A percentile compares a stretch with the other conserved stretches of the same genome.
Conservation (phyloP, 306 rosid species). For the Quercus bicolor region DNA sequence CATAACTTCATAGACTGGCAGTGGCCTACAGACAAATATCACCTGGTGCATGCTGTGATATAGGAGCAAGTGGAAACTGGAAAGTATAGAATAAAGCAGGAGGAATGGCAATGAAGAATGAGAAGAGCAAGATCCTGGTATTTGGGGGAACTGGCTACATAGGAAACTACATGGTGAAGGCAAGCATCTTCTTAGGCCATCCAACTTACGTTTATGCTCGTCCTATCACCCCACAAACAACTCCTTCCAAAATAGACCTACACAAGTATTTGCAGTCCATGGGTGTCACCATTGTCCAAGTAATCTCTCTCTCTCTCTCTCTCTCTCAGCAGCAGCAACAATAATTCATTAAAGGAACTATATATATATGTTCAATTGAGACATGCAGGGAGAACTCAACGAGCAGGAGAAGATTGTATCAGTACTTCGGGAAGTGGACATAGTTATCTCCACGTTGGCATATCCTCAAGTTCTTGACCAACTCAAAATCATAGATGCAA, state of each 20-base stretch:
- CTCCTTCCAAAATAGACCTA: constrained; percentile 17
- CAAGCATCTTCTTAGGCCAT: constrained; percentile 34
- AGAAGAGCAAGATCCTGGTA: constrained; percentile 21
- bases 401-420: constrained; percentile 28
- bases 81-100: neutral
- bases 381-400: constrained; percentile 21
- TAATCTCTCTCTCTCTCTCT: neutral
- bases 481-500: constrained; percentile 32
- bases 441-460: constrained; percentile 26
- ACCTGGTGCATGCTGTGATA: too few species aligned
- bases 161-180: constrained; percentile 38
- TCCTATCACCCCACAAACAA: constrained; percentile 10
- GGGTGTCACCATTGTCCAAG: constrained; percentile 30
- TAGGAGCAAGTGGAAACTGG: too few species aligned
- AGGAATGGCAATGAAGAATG: constrained; percentile 8
- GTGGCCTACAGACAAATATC: too few species aligned
- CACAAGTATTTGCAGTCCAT: constrained; percentile 21
- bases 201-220: constrained; percentile 39
- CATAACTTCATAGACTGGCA: too few species aligned
- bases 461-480: constrained; percentile 32
- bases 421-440: constrained; percentile 25
- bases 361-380: too few species aligned
- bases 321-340: neutral
- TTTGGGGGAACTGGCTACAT: constrained; percentile 54
- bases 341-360: too few species aligned